Conservation (phyloP, 257 asterid species). For the Ajuga chamaepitys region DNA sequence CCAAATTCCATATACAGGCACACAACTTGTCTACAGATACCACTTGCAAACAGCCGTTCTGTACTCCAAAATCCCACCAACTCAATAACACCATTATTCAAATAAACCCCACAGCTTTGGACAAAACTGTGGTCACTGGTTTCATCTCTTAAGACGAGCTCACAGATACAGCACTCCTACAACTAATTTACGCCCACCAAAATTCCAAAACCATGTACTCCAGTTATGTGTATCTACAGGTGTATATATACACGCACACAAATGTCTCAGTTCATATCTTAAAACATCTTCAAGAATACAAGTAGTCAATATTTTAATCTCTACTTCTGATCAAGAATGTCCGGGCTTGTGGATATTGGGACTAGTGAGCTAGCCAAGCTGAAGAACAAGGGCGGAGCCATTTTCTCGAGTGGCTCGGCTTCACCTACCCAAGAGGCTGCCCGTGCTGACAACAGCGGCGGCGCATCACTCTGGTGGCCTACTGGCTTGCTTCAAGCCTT, state of each 20-base stretch:
- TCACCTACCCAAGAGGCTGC: conserved; percentile 1
- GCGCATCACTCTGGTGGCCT: too few relatives aligned
- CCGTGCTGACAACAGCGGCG: conserved; percentile 6
- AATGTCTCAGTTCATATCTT: background rate
- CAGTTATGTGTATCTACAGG: background rate
- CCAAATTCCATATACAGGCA: too few relatives aligned
- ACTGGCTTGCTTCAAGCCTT: conserved; percentile 19
- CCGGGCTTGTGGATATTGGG: conserved; percentile 50
- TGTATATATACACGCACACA: background rate
- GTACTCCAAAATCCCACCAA: too few relatives aligned
- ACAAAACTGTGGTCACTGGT: background rate
- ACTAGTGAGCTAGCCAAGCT: conserved; percentile 36
- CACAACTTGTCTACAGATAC: background rate
- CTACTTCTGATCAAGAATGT: conserved; percentile 27
- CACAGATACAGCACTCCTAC: background rate
- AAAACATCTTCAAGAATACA: background rate
- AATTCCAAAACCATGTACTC: background rate
- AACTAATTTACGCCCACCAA: background rate
- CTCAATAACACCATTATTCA: too few relatives aligned
- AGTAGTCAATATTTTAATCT: background rate
- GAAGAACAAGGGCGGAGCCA: conserved; percentile 22
- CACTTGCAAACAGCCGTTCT: background rate
- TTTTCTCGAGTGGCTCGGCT: conserved; percentile 10
- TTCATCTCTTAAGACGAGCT: too few relatives aligned
- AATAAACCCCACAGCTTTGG: too few relatives aligned